Evolutionary conservation across 768 basidiomycete species (phyloP).

Genomic region (Lactifluus subvellereus): DNA sequence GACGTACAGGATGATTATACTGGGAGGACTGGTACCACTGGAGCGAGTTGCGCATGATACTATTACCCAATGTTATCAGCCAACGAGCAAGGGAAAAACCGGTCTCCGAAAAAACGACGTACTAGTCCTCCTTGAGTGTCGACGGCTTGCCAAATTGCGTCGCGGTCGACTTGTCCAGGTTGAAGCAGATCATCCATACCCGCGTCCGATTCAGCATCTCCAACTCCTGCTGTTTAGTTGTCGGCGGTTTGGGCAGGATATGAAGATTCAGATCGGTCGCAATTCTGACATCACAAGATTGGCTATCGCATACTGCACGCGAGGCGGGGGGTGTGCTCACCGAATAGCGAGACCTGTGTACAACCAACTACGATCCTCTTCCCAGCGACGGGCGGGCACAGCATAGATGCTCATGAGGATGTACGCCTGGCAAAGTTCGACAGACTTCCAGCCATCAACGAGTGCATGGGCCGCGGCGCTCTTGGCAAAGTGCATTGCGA

Average conservation of each 20-base stretch:
- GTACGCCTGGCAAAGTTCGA: conserved; percentile 84
- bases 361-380: conserved; percentile 86
- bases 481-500: conserved; percentile 70
- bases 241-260: conserved; percentile 64
- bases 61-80: neutral
- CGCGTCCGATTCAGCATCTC: conserved; percentile 88
- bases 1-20: conserved; percentile 19
- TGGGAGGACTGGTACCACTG: conserved; percentile 22
- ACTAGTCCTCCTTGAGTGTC: conserved; percentile 70
- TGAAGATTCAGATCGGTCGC: conserved; percentile 90
- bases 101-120: conserved; percentile 40
- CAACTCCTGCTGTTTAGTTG: conserved; percentile 75
- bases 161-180: conserved; percentile 83
- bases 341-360: conserved; percentile 86
- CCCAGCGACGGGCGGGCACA: conserved; percentile 72
- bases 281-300: conserved; percentile 42
- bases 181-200: conserved; percentile 87
- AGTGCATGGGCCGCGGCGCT: conserved; percentile 72
- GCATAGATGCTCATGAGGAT: conserved; percentile 73
- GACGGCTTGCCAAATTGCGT: conserved; percentile 86
- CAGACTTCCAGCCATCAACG: conserved; percentile 69
- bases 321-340: conserved; percentile 33
- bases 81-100: neutral
- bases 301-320: conserved; percentile 22
- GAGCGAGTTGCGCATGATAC: conserved; percentile 20